phyloP scores from a whole-genome alignment of 495 filamentous ascomycete genomes.

The Aspergillus haitiensis region DNA sequence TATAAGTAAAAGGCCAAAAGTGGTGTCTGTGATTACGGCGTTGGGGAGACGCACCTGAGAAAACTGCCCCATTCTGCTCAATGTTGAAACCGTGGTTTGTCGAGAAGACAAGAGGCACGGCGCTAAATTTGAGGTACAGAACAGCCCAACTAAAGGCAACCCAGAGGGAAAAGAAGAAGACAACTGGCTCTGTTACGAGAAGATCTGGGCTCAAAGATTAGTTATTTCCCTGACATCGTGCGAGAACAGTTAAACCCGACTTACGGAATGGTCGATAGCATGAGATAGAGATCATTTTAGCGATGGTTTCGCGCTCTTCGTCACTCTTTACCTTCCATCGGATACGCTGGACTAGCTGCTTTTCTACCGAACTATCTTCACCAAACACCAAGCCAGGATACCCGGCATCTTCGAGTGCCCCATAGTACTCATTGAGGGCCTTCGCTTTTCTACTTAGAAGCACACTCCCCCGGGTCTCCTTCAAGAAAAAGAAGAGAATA shows the following conservation, averaged over 20 bases:
- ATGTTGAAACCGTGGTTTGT: slow-evolving; percentile 68
- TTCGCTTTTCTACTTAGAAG: slow-evolving; percentile 75
- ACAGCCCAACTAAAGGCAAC: slow-evolving; percentile 87
- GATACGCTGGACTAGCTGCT: slow-evolving; percentile 56
- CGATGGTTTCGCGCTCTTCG: slow-evolving; percentile 70
- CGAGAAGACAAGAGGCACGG: slow-evolving; percentile 77
- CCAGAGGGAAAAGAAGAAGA: slow-evolving; percentile 95
- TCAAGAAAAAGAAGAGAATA: slow-evolving; percentile 65
- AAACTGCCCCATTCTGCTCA: slow-evolving; percentile 71
- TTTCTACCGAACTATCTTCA: slow-evolving; percentile 33
- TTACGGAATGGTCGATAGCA: slow-evolving; percentile 72
- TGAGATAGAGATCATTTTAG: slow-evolving; percentile 73
- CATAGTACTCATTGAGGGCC: slow-evolving; percentile 77
- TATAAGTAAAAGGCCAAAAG: not conserved
- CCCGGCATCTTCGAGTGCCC: slow-evolving; percentile 64
- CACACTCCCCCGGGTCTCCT: slow-evolving; percentile 82
- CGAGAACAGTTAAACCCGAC: slow-evolving; percentile 13
- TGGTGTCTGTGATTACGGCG: not conserved
- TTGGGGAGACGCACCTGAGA: slow-evolving; percentile 48
- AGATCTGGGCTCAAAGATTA: slow-evolving; percentile 51
- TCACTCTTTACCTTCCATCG: slow-evolving; percentile 86
- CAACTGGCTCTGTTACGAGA: slow-evolving; percentile 85
- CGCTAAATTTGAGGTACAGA: slow-evolving; percentile 79
- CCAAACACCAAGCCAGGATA: slow-evolving; percentile 58
- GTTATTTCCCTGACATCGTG: not conserved